Evolutionary conservation across 1,139 yeast genomes (phyloP).

Genomic region (Yamadazyma triangularis): DNA sequence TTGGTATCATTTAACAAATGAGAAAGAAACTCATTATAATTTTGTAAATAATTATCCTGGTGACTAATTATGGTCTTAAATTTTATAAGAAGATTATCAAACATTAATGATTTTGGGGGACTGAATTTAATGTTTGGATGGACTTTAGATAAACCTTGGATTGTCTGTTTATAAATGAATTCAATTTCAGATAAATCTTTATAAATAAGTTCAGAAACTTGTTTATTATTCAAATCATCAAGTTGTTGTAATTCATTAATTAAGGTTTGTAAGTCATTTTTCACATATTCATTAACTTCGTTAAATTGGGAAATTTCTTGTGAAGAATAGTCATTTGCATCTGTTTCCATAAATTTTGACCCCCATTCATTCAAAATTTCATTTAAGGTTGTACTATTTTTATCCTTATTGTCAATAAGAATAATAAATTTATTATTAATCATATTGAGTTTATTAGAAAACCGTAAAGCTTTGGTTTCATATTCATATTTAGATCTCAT

Average conservation of each 20-base stretch:
- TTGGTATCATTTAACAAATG: slow-evolving; percentile 7
- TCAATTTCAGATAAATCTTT: slow-evolving; percentile 16
- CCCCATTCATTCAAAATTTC: slow-evolving; percentile 7
- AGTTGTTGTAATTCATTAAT: not conserved
- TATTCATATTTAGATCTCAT: slow-evolving; percentile 25
- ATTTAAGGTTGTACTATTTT: slow-evolving; percentile 3
- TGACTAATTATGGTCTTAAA: slow-evolving; percentile 5
- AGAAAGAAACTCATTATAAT: slow-evolving; percentile 6
- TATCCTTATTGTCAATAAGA: slow-evolving; percentile 3
- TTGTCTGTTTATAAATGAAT: slow-evolving; percentile 4
- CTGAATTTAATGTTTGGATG: slow-evolving; percentile 6
- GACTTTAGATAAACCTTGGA: slow-evolving; percentile 5
- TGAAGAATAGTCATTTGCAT: slow-evolving; percentile 1
- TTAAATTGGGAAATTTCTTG: slow-evolving; percentile 1
- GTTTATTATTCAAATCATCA: slow-evolving; percentile 4
- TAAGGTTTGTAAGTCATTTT: slow-evolving; percentile 4
- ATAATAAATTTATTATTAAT: slow-evolving; percentile 7
- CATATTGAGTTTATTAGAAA: slow-evolving; percentile 22
- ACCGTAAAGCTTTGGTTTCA: slow-evolving; percentile 27
- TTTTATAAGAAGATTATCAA: slow-evolving; percentile 4
- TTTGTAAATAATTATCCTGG: slow-evolving; percentile 4
- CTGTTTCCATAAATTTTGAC: slow-evolving; percentile 1
- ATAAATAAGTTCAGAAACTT: slow-evolving; percentile 14
- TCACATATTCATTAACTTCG: slow-evolving; percentile 6
- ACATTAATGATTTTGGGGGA: slow-evolving; percentile 5